phyloP scores from a whole-genome alignment of 768 basidiomycete species.

The Pisolithus tinctorius region DNA sequence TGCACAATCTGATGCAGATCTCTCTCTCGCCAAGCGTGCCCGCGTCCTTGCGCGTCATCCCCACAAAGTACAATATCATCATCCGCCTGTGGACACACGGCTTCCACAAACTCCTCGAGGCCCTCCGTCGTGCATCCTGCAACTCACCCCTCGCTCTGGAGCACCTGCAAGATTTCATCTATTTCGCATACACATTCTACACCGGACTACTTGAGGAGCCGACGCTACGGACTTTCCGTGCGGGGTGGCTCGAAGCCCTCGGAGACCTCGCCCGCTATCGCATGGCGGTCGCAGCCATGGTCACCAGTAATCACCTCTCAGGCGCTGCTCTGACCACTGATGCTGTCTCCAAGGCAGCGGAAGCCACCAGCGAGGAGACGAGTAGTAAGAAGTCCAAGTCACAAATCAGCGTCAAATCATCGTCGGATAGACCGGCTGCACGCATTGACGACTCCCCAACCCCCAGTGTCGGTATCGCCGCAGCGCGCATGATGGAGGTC shows the following conservation, averaged over 20 bases:
- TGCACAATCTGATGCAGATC: conserved; percentile 82
- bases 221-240: conserved; percentile 58
- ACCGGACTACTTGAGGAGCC: conserved; percentile 83
- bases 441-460: conserved; percentile 59
- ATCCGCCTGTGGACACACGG: conserved; percentile 87
- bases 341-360: conserved; percentile 44
- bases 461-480: conserved; percentile 80
- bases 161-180: conserved; percentile 89
- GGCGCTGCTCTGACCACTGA: conserved; percentile 46
- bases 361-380: conserved; percentile 21
- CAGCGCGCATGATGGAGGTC: conserved; percentile 74
- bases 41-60: conserved; percentile 81
- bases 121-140: conserved; percentile 80
- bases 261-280: conserved; percentile 94
- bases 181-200: conserved; percentile 93
- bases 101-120: conserved; percentile 87
- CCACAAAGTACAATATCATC: conserved; percentile 93
- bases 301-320: conserved; percentile 42
- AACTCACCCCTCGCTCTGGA: conserved; percentile 65
- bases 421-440: conserved; percentile 44
- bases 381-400: conserved; percentile 32
- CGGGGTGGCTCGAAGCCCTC: conserved; percentile 92
- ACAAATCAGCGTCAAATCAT: conserved; percentile 15
- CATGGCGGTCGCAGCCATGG: conserved; percentile 91
- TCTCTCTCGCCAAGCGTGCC: conserved; percentile 85